Percentiles rank a stretch among this genome's conserved stretches.
Conservation (phyloP, 2,329 filamentous ascomycete species). For the Ceratocystis diversiconidia region DNA sequence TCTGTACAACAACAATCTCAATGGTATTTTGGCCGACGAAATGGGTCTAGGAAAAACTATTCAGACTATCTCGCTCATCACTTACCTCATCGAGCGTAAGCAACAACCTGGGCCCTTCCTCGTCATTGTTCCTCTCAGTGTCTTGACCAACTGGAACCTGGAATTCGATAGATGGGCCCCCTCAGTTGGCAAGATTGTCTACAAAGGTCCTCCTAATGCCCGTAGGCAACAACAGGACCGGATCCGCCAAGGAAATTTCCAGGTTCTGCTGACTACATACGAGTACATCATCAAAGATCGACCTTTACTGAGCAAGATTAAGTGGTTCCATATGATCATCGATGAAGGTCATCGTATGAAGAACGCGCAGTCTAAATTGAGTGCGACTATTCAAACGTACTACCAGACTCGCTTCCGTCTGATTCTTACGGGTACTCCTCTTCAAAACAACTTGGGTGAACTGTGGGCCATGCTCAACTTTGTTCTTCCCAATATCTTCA, state of each 20-base stretch:
- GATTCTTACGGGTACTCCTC: slow-evolving; percentile 89
- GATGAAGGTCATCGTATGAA: slow-evolving; percentile 99
- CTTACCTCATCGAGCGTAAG: slow-evolving; percentile 93
- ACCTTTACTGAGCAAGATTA: slow-evolving; percentile 89
- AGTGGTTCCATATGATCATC: slow-evolving; percentile 99
- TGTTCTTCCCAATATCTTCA: slow-evolving; percentile 95
- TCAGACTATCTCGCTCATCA: slow-evolving; percentile 94
- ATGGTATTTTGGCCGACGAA: slow-evolving; percentile 95
- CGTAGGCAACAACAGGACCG: slow-evolving; percentile 86
- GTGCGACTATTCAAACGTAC: slow-evolving; percentile 85
- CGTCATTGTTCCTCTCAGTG: slow-evolving; percentile 93
- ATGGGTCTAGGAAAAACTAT: slow-evolving; percentile 99
- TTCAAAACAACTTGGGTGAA: slow-evolving; percentile 94
- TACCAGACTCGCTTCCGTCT: slow-evolving; percentile 90
- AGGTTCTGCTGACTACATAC: slow-evolving; percentile 92
- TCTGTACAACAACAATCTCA: slow-evolving; percentile 98
- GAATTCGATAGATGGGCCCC: slow-evolving; percentile 99
- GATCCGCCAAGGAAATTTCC: slow-evolving; percentile 88
- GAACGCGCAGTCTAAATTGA: slow-evolving; percentile 91
- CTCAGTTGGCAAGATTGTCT: slow-evolving; percentile 71
- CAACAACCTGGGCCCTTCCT: slow-evolving; percentile 81
- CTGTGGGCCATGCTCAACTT: slow-evolving; percentile 98
- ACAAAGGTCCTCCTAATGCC: slow-evolving; percentile 83
- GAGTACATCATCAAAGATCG: slow-evolving; percentile 99
- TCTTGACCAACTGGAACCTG: slow-evolving; percentile 94